phyloP scores from a whole-genome alignment of 2,329 filamentous ascomycete genomes.

The Aspergillus floridensis region DNA sequence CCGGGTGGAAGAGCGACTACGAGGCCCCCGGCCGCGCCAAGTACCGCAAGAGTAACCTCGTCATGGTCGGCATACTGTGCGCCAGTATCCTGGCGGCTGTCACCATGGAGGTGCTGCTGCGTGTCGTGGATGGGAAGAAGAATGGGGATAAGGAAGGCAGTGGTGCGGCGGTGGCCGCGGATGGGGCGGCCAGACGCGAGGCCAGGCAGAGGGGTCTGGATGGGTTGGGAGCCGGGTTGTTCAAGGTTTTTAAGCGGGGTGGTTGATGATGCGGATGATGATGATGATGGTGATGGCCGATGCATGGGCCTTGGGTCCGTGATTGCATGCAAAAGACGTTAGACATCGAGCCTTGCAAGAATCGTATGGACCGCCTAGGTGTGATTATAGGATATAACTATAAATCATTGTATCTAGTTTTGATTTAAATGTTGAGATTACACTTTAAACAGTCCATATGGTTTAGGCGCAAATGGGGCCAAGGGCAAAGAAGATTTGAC shows the following conservation, averaged over 20 bases:
- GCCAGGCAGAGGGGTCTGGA: slow-evolving; percentile 36
- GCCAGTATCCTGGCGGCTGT: slow-evolving; percentile 68
- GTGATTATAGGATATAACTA: too few species aligned
- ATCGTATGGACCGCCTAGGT: too few species aligned
- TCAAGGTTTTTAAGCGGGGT: slow-evolving; percentile 8
- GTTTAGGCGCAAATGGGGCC: too few species aligned
- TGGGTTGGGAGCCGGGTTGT: slow-evolving; percentile 26
- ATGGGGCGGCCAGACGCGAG: slow-evolving; percentile 38
- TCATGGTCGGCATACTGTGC: slow-evolving; percentile 82
- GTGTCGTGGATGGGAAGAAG: slow-evolving; percentile 36
- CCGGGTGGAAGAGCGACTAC: slow-evolving; percentile 77
- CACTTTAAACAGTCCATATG: too few species aligned
- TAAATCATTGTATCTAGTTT: too few species aligned
- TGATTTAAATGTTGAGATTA: too few species aligned
- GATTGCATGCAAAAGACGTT: too few species aligned
- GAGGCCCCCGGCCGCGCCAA: slow-evolving; percentile 61
- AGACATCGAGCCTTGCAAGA: too few species aligned
- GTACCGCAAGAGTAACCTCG: slow-evolving; percentile 79
- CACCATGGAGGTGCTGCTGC: slow-evolving; percentile 65
- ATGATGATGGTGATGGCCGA: neutral
- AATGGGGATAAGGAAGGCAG: slow-evolving; percentile 12
- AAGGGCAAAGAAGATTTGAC: neutral
- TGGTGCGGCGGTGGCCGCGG: slow-evolving; percentile 14
- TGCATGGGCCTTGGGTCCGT: neutral
- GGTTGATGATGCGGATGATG: too few species aligned